Evolutionary conservation across 2,329 filamentous ascomycete species (phyloP), one percentile per base, ranked within the genome.

Genomic region (Curvularia verruculosa): DNA sequence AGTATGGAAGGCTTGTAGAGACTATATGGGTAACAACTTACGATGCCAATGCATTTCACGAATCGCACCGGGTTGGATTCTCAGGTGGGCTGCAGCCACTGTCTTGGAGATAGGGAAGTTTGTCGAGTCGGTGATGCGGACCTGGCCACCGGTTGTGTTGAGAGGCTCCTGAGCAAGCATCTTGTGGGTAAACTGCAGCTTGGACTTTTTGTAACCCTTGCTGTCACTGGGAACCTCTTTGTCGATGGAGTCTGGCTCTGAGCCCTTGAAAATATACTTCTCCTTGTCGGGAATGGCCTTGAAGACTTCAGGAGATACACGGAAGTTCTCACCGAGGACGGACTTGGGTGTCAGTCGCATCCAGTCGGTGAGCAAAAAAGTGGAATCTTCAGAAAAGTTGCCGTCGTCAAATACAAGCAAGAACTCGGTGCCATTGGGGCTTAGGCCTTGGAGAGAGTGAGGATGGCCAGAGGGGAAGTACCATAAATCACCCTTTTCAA

Each of bases 41-140:
- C 67, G 89, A 70, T 93, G 90, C 90, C 90, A 93, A 79, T 93
- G 90, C 82, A 93, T 91, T 77, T 92, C 89, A 9, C 89, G 84
- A 71, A 92, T 80, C 0, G 87, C 88, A 13, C 88, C 88, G 0
- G 89, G 89, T 61, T 89, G 80, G 59, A 93, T 89, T 36, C 84
- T 84, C 18, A 90, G 83, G 67, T 92, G 84, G 1, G 89, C 90
- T 0, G 89, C 89, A 0, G 89, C 88, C 19, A 92, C 84, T 0
- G 87, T 89, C 74, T 85, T 87, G 44, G 89, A 90, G 59, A 92
- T 83, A 28, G 86, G 85, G 71, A 94, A 93, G 75, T 89, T 91
- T 28, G 80, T 83, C n/a, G 88, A 89, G 73, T 93, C 90, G 5
- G 89, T 83, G 71, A 93, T 90, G 65, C 89, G 87, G 1, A 92